These are phyloP conservation scores for Hypoxylon lenormandii DNA, from an alignment of 495 filamentous ascomycete species.

Conservation along the genomic window DNA sequence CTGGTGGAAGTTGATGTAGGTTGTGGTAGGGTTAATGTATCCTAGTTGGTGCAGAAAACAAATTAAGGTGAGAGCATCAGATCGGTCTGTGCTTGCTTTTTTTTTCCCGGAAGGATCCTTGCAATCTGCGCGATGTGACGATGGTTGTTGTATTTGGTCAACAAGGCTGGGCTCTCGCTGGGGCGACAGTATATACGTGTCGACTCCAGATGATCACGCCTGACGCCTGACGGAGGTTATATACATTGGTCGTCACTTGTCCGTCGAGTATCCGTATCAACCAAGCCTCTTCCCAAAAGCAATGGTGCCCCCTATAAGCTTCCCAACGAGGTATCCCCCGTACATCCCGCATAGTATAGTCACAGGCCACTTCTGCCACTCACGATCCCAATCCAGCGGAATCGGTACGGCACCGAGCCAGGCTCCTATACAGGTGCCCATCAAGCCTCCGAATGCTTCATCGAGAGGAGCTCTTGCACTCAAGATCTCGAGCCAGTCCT, in stretches of 20 bases:
- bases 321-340: constrained; percentile 55
- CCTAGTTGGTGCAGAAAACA: too few relatives aligned
- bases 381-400: constrained; percentile 91
- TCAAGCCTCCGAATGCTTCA: constrained; percentile 74
- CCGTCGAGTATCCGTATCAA: constrained; percentile 9
- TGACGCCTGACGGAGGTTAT: not conserved
- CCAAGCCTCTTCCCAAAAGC: constrained; percentile 56
- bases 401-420: constrained; percentile 92
- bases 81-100: constrained; percentile 1
- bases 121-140: too few relatives aligned
- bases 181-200: not conserved
- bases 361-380: constrained; percentile 98
- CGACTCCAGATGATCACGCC: not conserved
- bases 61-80: too few relatives aligned
- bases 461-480: constrained; percentile 69
- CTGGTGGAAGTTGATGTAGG: too few relatives aligned
- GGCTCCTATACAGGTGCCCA: constrained; percentile 72
- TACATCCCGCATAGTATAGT: constrained; percentile 72
- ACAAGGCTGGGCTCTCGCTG: not conserved
- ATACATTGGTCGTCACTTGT: not conserved
- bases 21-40: too few relatives aligned
- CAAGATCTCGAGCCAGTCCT: constrained; percentile 78
- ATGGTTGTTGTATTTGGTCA: not conserved
- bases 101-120: not conserved
- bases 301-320: constrained; percentile 55